phyloP scores from a whole-genome alignment of 768 basidiomycete species.

The Lepiota subincarnata region DNA sequence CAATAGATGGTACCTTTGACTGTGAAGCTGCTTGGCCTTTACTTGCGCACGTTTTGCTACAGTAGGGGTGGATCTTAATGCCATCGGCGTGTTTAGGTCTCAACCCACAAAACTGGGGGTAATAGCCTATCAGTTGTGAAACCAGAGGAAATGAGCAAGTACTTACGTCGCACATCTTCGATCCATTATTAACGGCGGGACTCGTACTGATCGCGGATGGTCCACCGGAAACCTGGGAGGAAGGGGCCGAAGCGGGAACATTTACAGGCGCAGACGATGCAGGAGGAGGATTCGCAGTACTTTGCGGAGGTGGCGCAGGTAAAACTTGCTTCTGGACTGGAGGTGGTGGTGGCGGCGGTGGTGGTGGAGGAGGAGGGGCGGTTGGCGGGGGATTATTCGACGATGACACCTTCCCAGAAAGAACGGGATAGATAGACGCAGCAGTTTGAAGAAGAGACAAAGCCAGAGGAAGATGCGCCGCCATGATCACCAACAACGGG shows the following conservation, averaged over 20 bases:
- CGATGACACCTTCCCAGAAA: conserved; percentile 23
- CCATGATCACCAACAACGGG: conserved; percentile 23
- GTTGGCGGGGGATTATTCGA: conserved; percentile 23
- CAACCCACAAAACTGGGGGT: conserved; percentile 45
- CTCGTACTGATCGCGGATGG: conserved; percentile 18
- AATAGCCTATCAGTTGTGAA: not conserved
- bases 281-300: conserved; percentile 17
- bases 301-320: conserved; percentile 23
- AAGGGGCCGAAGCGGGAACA: conserved; percentile 23
- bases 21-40: conserved; percentile 19
- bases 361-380: conserved; percentile 14
- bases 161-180: conserved; percentile 50
- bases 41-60: conserved; percentile 55
- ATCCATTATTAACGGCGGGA: conserved; percentile 26
- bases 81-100: conserved; percentile 57
- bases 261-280: conserved; percentile 28
- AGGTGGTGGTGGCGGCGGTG: conserved; percentile 16
- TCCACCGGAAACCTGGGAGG: conserved; percentile 21
- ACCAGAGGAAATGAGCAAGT: too few species aligned
- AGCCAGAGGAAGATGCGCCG: conserved; percentile 41
- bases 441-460: conserved; percentile 33
- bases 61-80: conserved; percentile 51
- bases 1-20: conserved; percentile 2
- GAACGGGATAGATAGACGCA: conserved; percentile 19
- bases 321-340: conserved; percentile 21